Percentiles rank a stretch among this genome's conserved stretches.
phyloP scores from a whole-genome alignment of 169 alveolate genomes.

The Eimeria brunetti region DNA sequence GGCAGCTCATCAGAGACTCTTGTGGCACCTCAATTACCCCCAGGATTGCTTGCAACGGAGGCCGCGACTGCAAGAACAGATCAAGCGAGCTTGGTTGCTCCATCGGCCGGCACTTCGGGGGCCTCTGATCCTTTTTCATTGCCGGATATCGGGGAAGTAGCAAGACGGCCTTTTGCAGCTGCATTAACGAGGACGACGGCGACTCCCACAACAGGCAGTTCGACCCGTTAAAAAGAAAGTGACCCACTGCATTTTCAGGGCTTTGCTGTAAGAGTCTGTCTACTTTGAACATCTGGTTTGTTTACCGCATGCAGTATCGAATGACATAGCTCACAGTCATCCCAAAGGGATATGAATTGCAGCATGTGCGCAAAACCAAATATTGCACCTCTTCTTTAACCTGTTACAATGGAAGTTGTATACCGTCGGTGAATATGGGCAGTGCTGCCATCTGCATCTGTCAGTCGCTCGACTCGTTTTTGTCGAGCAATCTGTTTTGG shows the following conservation, averaged over 20 bases:
- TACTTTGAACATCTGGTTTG: background rate
- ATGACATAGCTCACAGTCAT: background rate
- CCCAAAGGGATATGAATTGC: background rate
- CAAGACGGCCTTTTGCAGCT: constrained; percentile 12
- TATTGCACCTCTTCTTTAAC: background rate
- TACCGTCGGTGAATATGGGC: background rate
- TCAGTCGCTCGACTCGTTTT: background rate
- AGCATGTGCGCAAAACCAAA: background rate
- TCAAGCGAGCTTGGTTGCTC: background rate
- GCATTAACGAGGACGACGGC: background rate
- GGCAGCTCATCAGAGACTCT: background rate
- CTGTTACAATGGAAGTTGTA: background rate
- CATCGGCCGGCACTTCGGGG: background rate
- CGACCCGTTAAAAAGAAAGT: background rate
- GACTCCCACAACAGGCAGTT: background rate
- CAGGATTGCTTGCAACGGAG: background rate
- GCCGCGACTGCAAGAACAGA: background rate
- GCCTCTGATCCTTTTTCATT: background rate
- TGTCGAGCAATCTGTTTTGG: background rate
- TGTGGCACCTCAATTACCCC: background rate
- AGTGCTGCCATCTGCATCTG: background rate
- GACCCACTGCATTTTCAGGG: no score
- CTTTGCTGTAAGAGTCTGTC: background rate
- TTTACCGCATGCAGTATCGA: background rate
- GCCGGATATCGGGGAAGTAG: constrained; percentile 16